Base-by-base conservation (phyloP, 805 yeast species). In the Brettanomyces sp. region DNA sequence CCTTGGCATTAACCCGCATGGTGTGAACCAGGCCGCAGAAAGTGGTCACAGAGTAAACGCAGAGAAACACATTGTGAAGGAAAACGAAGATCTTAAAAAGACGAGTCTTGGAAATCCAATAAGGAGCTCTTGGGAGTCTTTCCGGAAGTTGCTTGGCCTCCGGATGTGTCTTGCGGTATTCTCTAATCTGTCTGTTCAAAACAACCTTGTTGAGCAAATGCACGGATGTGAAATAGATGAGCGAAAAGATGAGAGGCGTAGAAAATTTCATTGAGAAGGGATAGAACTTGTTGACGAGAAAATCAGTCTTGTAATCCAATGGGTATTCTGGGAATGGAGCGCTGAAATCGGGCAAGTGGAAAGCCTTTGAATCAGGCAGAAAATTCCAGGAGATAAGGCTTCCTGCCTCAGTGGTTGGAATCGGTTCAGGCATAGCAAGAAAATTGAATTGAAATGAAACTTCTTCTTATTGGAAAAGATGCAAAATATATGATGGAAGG, bases 41-140 rank as follows among this genome's bases (percentile, higher is more conserved):
- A 7, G 88, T 80, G 86, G 86, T 81, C 30, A 73, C 72, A 3
- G 86, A 80, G 63, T 80, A 82, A n/a, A 66, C 65, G 58, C 87
- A 81, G 35, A 82, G 71, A 39, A 74, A 70, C 22, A 79, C 52
- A 57, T 82, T 82, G 63, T 82, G 89, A 37, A 77, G 52, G 13
- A 81, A 59, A 25, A 82, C 86, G 44, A 80, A 70, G 32, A 63
- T 41, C 57, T 74, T 76, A 70, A 82, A 82, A 12, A 60, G 36
- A 3, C 49, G 44, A 14, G 73, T 64, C 30, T 63, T 66, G 12
- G 85, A 67, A 42, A 82, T 60, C 8, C 58, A 45, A 46, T 66
- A 68, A 2, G 89, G 87, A 21, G 77, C 81, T 4, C 81, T 65
- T 5, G 76, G 73, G 44, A 77, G 59, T 47, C 62, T 58, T 49